Evolutionary conservation across 805 yeast species (phyloP), one percentile per base, ranked within the genome.

Genomic region (Saturnispora mendoncae): DNA sequence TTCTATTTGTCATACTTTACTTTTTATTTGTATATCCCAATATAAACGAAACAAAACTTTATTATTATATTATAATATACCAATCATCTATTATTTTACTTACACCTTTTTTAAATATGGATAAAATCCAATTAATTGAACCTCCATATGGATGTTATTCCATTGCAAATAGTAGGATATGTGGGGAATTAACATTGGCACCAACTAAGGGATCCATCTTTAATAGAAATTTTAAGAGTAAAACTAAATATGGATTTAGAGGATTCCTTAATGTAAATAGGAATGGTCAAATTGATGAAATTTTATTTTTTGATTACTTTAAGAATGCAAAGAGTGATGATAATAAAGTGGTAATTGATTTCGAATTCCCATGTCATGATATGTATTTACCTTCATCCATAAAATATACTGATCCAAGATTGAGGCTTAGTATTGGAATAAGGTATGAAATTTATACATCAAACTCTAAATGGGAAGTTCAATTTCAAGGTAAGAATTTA

Each of bases 351-450:
- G 7, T 29, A 6, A 24, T 39, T 26, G 42, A 39, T 14, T 39
- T 39, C 25, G 42, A 39, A 20, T 39, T 39, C 26, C 42, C 42
- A 3, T 39, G 42, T 32, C 42, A 39, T 27, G 36, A 39, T 4
- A 26, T 39, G 36, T 39, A 39, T n/a, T 33, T 39, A 19, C 42
- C 42, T 5, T 39, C 42, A 20, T 25, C 33, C 20, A 19, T 21
- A 19, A 19, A 37, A 14, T 37, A 19, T 17, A 37, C 15, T 12
- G 39, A 37, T 24, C 4, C 39, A 29, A 37, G 39, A 37, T 17
- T 37, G 21, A 29, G 33, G 26, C 33, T 37, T 37, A 21, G 21
- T 29, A 30, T 37, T 23, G n/a, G 6, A 20, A 20, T 37, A 19
- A 26, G 25, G 19, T 33, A 32, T 33, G 32, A 31, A 26, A 27